These are phyloP conservation scores for Fusarium sp. DNA, from an alignment of 2,329 filamentous ascomycete genomes.

Conservation along the genomic window DNA sequence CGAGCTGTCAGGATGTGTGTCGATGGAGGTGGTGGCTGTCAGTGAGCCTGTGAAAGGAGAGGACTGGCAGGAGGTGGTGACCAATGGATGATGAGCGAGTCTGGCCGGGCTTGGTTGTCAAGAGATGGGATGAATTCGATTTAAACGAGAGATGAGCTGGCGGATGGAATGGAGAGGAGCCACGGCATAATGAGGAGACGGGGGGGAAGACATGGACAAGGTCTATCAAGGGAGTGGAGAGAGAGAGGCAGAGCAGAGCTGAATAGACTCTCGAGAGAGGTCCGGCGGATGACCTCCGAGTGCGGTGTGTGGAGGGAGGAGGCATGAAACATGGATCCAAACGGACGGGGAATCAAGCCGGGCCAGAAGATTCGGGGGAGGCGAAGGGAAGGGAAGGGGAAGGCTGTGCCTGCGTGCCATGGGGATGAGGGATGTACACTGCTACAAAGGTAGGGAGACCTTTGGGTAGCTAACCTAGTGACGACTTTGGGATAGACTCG, in stretches of 20 bases:
- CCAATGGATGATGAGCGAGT: conserved; percentile 13
- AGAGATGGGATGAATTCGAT: background rate
- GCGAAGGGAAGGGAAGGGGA: background rate
- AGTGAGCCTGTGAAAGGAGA: conserved; percentile 21
- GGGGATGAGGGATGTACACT: conserved; percentile 1
- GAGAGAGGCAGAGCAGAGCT: background rate
- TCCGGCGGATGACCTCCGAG: conserved; percentile 1
- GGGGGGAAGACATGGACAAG: background rate
- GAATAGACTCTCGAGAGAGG: background rate
- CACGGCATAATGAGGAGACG: background rate
- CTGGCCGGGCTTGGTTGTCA: background rate
- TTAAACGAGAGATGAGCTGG: background rate
- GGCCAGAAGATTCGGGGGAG: conserved; percentile 5
- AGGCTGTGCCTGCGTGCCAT: conserved; percentile 8
- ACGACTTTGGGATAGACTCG: background rate
- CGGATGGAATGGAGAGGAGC: background rate
- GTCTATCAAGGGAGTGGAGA: conserved; percentile 3
- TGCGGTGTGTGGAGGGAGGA: background rate
- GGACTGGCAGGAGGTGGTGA: background rate
- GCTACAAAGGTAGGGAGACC: background rate
- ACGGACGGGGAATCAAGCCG: conserved; percentile 30
- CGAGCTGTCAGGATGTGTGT: conserved; percentile 27
- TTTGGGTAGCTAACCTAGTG: background rate
- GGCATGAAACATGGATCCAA: conserved; percentile 14
- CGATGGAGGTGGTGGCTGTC: conserved; percentile 2